Conservation (phyloP, 345 rosid genomes). For the Syzygium aromaticum region DNA sequence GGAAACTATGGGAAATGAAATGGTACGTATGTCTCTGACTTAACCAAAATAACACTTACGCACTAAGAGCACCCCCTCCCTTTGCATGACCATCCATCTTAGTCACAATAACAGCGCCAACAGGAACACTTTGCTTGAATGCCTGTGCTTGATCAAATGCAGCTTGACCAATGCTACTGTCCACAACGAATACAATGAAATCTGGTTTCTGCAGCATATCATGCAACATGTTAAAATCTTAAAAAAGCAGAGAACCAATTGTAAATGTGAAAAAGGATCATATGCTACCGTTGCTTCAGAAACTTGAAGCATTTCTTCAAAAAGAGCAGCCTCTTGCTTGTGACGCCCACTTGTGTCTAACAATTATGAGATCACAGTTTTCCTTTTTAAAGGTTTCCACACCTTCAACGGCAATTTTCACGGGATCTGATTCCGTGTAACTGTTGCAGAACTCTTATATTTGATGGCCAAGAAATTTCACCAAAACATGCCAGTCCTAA, state of each 20-base stretch:
- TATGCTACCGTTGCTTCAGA: slow-evolving; percentile 78
- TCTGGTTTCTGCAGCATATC: slow-evolving; percentile 69
- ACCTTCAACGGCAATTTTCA: slow-evolving; percentile 86
- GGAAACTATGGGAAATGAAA: neutral
- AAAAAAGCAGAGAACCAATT: neutral
- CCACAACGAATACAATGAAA: slow-evolving; percentile 90
- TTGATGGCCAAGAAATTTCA: neutral
- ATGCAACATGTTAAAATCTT: neutral
- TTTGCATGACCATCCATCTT: slow-evolving; percentile 99
- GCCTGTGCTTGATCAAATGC: slow-evolving; percentile 96
- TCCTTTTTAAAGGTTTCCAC: slow-evolving; percentile 88
- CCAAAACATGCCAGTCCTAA: neutral
- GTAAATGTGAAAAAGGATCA: neutral
- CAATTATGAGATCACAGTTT: slow-evolving; percentile 86
- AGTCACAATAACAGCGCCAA: slow-evolving; percentile 90
- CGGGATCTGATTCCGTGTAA: slow-evolving; percentile 93
- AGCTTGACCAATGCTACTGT: slow-evolving; percentile 96
- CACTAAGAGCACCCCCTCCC: slow-evolving; percentile 99
- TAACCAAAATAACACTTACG: slow-evolving; percentile 41
- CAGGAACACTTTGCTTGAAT: slow-evolving; percentile 81
- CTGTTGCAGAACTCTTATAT: slow-evolving; percentile 19
- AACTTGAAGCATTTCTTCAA: slow-evolving; percentile 99
- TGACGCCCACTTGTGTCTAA: slow-evolving; percentile 96
- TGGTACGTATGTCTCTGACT: neutral
- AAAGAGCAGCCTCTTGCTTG: slow-evolving; percentile 91